Evolutionary conservation across 495 filamentous ascomycete species (phyloP), one percentile per base, ranked within the genome.

Genomic region (Aspergillus haitiensis): DNA sequence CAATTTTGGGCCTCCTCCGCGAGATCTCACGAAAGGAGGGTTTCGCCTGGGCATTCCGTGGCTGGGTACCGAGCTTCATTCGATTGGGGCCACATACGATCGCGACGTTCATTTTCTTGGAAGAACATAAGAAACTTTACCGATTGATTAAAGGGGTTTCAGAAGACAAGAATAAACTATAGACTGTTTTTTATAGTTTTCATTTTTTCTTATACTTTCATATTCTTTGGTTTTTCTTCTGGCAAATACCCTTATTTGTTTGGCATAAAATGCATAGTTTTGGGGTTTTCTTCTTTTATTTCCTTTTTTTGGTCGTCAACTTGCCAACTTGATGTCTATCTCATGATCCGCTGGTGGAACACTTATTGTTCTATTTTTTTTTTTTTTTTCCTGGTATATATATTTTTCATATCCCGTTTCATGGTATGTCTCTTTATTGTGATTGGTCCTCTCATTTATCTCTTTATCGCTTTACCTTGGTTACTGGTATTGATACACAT

Each of bases 61-160:
- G 94, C n/a, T 98, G 94, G 94, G 88, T 96, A 46, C 94, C 94
- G 9, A 94, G 91, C 67, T 98, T 98, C 71, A 86, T 97, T 57
- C 82, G 94, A n/a, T 68, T 98, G 57, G 95, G 88, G 27, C 88
- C 88, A 44, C 94, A 98, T 80, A 98, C 94, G 3, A 91, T 98
- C 67, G 87, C 89, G 59, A 98, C 95, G 9, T 97, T 98, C 65
- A 69, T 98, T 60, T 97, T 97, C 74, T 77, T 98, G 67, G 94
- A 98, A 71, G 88, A 95, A 59, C 81, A 83, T 63, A 83, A 82
- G 71, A 81, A 80, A 67, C 65, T 82, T 12, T 83, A 81, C 65
- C 72, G 81, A 8, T 67, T 69, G 52, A 42, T 80, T 58, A 81
- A 80, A 65, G 78, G 71, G 7, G 61, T 82, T 32, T 68, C 62